Base-by-base conservation (phyloP, 805 yeast species). In the Pichia manshurica region DNA sequence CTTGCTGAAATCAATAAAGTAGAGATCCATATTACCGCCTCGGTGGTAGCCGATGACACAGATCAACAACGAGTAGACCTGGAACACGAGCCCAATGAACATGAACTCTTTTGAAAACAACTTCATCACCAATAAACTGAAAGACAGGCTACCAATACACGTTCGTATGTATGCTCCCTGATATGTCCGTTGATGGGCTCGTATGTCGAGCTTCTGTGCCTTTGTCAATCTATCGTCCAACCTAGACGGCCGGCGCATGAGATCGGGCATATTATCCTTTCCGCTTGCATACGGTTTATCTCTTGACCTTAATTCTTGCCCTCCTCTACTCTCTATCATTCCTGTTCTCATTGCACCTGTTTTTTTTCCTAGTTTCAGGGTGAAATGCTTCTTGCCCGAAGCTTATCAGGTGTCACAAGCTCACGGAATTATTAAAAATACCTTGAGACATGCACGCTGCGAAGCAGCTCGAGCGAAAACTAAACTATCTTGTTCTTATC, bases 161-260 rank as follows among this genome's bases (percentile, higher is more conserved):
- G 90, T 78, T 45, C 95, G 65, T 22, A 83, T 71, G 58, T 87
- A 86, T 1, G 95, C 90, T 0, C 95, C 95, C 59, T 86, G 93
- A 57, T 84, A 86, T 0, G 95, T 86, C 48, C 95, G 64, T 63
- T 86, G 93, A 56, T 83, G 84, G 0, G 91, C 93, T 55, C 83
- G 53, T 3, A 78, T 70, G 53, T 78, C 82, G 22, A 77, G 62
- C 54, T 73, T 71, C 46, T 68, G 69, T 4, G 62, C 64, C 34
- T 70, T 62, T 4, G 74, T 64, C 5, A 73, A 64, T 15, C 68
- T 58, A 40, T 69, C 51, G 10, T 57, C 53, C 45, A 67, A 51
- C 17, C 66, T 45, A 6, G 69, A 63, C n/a, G 70, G 71, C 35
- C 64, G 58, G 28, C 67, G 23, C 32, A 37, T 21, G 16, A 37